A percentile compares a stretch with the other conserved stretches of the same genome.
Evolutionary conservation across 306 rosid species (phyloP).

Genomic region (Rosa persica): DNA sequence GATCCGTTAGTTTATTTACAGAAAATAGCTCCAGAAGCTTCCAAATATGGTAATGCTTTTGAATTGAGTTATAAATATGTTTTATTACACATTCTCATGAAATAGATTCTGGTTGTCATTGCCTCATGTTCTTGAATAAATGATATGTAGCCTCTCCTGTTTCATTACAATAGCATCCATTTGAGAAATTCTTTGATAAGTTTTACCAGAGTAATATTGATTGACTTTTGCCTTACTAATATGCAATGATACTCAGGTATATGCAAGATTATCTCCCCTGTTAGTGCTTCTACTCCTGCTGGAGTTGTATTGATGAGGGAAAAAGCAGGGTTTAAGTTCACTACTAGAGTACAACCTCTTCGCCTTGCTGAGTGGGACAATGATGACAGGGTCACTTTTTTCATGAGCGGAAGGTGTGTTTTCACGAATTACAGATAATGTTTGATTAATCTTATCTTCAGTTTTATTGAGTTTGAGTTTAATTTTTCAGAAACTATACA

Average conservation of each 20-base stretch:
- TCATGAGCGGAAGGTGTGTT: slow-evolving; percentile 90
- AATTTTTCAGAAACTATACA: slow-evolving; percentile 71
- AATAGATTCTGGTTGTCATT: background rate
- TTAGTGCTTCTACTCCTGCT: slow-evolving; percentile 93
- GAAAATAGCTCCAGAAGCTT: slow-evolving; percentile 94
- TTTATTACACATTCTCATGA: background rate
- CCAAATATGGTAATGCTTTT: slow-evolving; percentile 70
- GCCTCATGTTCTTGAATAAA: background rate
- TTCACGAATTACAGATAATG: slow-evolving; percentile 3
- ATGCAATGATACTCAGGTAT: slow-evolving; percentile 54
- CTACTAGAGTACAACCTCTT: slow-evolving; percentile 97
- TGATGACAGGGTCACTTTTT: slow-evolving; percentile 89
- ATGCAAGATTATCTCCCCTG: slow-evolving; percentile 88
- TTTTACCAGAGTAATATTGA: background rate
- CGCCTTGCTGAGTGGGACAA: slow-evolving; percentile 98
- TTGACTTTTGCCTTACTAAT: slow-evolving; percentile 7
- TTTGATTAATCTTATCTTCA: slow-evolving; percentile 14
- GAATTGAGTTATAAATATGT: background rate
- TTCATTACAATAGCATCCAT: background rate
- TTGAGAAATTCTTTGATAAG: background rate
- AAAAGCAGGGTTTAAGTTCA: slow-evolving; percentile 85
- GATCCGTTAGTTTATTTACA: slow-evolving; percentile 92
- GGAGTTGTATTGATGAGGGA: slow-evolving; percentile 93
- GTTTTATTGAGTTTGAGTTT: slow-evolving; percentile 38
- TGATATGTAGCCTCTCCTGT: background rate